These are phyloP conservation scores for Liriodendron chinense DNA, from an alignment of 164 flowering plant genomes.

Conservation along the genomic window DNA sequence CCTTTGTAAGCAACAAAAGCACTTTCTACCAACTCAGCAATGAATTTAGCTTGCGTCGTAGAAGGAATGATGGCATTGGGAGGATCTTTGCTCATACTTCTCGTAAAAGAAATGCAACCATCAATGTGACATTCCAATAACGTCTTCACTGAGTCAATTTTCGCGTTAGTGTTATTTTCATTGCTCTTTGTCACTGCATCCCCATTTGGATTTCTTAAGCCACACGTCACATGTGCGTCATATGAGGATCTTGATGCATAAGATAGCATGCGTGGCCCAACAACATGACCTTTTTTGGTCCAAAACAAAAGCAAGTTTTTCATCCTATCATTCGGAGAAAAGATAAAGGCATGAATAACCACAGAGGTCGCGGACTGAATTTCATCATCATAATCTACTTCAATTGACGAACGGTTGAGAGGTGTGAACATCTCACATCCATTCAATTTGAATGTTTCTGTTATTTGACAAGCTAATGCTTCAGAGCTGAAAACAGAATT, in stretches of 20 bases:
- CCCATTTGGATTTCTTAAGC: slow-evolving; percentile 8
- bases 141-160: slow-evolving; percentile 16
- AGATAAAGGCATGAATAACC: slow-evolving; percentile 33
- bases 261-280: slow-evolving; percentile 40
- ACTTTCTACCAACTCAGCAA: slow-evolving; percentile 28
- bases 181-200: background rate
- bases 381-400: slow-evolving; percentile 31
- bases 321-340: slow-evolving; percentile 32
- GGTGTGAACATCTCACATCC: slow-evolving; percentile 36
- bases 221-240: slow-evolving; percentile 27
- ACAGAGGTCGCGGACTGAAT: slow-evolving; percentile 39
- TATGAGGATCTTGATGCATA: slow-evolving; percentile 44
- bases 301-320: slow-evolving; percentile 40
- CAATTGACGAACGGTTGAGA: slow-evolving; percentile 10
- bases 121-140: slow-evolving; percentile 35
- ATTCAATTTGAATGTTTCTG: slow-evolving; percentile 26
- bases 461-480: slow-evolving; percentile 31
- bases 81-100: slow-evolving; percentile 11
- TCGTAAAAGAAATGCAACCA: slow-evolving; percentile 27
- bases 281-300: slow-evolving; percentile 37
- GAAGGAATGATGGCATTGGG: slow-evolving; percentile 9
- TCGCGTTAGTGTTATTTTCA: slow-evolving; percentile 6
- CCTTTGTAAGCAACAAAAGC: slow-evolving; percentile 39
- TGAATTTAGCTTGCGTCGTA: slow-evolving; percentile 16
- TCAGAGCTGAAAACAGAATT: slow-evolving; percentile 21